Percentiles rank a stretch among this genome's conserved stretches.
Evolutionary conservation across 148 eudicot genomes (phyloP).

Genomic region (Amaranthus cruentus): DNA sequence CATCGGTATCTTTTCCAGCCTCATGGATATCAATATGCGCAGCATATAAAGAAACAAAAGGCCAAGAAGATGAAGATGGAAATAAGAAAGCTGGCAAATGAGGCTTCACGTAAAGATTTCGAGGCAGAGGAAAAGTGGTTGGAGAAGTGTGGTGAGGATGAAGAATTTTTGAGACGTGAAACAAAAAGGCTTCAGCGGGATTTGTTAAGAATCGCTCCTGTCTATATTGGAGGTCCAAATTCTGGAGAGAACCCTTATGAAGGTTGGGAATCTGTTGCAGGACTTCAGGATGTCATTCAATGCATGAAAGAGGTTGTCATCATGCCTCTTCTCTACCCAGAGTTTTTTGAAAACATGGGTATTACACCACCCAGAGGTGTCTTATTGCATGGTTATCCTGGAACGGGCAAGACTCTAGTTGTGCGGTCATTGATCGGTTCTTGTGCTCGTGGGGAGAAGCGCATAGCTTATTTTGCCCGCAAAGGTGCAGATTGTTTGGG

Average conservation of each 20-base stretch:
- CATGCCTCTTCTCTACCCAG: conserved; percentile 86
- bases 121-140: conserved; percentile 96
- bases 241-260: conserved; percentile 46
- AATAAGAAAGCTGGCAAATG: conserved; percentile 66
- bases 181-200: conserved; percentile 94
- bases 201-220: conserved; percentile 82
- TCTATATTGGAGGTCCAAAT: conserved; percentile 77
- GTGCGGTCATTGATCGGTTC: conserved; percentile 90
- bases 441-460: conserved; percentile 86
- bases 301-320: conserved; percentile 96
- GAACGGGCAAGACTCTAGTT: conserved; percentile 90
- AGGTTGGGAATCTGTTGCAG: conserved; percentile 98
- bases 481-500: conserved; percentile 99
- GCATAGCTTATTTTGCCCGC: conserved; percentile 96
- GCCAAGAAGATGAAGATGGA: conserved; percentile 79
- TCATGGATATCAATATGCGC: conserved; percentile 51
- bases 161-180: conserved; percentile 90
- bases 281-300: conserved; percentile 79
- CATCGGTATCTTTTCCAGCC: conserved; percentile 88
- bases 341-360: conserved; percentile 75
- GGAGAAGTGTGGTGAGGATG: conserved; percentile 98
- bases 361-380: conserved; percentile 96
- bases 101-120: conserved; percentile 77
- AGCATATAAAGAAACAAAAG: conserved; percentile 66
- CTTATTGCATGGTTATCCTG: conserved; percentile 95